Conservation (phyloP, 768 basidiomycete species). For the Trametes punicea region DNA sequence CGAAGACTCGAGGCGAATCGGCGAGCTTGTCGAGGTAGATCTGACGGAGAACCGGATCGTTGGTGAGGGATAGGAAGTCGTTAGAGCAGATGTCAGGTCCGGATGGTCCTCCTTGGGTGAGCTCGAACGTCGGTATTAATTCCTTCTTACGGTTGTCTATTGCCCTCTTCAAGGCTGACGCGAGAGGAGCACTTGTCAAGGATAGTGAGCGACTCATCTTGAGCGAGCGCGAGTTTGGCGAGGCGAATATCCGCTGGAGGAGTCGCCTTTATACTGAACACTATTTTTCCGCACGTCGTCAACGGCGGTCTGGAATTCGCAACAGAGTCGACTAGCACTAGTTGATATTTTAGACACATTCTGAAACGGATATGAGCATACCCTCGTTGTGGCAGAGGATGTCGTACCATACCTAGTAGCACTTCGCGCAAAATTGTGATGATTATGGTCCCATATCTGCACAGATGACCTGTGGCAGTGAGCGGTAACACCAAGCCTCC, state of each 20-base stretch:
- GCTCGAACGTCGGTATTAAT: not conserved
- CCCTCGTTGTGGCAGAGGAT: too few species aligned
- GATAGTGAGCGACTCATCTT: constrained; percentile 1
- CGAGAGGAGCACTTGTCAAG: not conserved
- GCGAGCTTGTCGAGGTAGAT: constrained; percentile 33
- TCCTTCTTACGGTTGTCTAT: constrained; percentile 2
- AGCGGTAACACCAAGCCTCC: too few species aligned
- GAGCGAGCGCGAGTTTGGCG: not conserved
- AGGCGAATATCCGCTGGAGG: not conserved
- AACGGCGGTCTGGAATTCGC: too few species aligned
- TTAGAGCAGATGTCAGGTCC: constrained; percentile 42
- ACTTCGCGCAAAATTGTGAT: too few species aligned
- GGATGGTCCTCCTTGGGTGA: constrained; percentile 7
- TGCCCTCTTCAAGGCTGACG: not conserved
- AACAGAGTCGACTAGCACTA: too few species aligned
- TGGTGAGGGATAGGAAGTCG: constrained; percentile 48
- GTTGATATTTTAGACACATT: too few species aligned
- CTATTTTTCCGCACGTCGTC: too few species aligned
- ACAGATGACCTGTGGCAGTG: too few species aligned
- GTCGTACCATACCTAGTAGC: too few species aligned
- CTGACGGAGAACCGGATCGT: constrained; percentile 31
- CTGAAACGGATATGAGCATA: too few species aligned
- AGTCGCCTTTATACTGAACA: not conserved
- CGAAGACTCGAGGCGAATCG: constrained; percentile 31
- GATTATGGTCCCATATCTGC: too few species aligned